A percentile compares a stretch with the other conserved stretches of the same genome.
phyloP scores from a whole-genome alignment of 768 basidiomycete genomes.

The Mycena belliarum region DNA sequence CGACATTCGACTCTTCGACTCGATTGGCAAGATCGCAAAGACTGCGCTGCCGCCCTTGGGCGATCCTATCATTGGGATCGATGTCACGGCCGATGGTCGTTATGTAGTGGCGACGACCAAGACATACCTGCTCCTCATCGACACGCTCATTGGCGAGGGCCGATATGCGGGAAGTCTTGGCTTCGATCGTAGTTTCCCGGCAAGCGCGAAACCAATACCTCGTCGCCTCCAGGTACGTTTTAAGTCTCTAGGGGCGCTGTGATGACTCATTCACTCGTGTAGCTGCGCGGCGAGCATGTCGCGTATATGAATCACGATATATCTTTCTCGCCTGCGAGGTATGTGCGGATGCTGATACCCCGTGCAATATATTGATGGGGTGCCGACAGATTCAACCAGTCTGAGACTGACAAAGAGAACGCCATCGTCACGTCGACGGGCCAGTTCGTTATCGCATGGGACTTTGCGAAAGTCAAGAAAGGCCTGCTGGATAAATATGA shows the following conservation, averaged over 20 bases:
- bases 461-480: slow-evolving; percentile 94
- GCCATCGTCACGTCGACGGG: slow-evolving; percentile 96
- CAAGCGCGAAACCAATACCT: slow-evolving; percentile 89
- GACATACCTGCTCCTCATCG: slow-evolving; percentile 91
- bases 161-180: slow-evolving; percentile 80
- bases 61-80: slow-evolving; percentile 92
- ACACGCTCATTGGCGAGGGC: slow-evolving; percentile 92
- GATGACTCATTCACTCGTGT: background rate
- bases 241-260: background rate
- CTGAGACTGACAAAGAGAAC: slow-evolving; percentile 85
- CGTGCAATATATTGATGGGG: slow-evolving; percentile 4
- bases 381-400: slow-evolving; percentile 86
- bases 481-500: slow-evolving; percentile 91
- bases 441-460: slow-evolving; percentile 93
- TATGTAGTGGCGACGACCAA: slow-evolving; percentile 96
- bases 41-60: slow-evolving; percentile 94
- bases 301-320: slow-evolving; percentile 91
- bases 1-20: slow-evolving; percentile 92
- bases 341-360: slow-evolving; percentile 21
- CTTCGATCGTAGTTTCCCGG: slow-evolving; percentile 95
- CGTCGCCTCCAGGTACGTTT: slow-evolving; percentile 61
- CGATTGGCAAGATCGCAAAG: slow-evolving; percentile 98
- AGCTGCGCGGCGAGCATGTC: slow-evolving; percentile 84
- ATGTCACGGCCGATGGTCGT: slow-evolving; percentile 90
- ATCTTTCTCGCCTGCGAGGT: slow-evolving; percentile 93